phyloP scores from a whole-genome alignment of 495 filamentous ascomycete species.

The Lepraria neglecta region DNA sequence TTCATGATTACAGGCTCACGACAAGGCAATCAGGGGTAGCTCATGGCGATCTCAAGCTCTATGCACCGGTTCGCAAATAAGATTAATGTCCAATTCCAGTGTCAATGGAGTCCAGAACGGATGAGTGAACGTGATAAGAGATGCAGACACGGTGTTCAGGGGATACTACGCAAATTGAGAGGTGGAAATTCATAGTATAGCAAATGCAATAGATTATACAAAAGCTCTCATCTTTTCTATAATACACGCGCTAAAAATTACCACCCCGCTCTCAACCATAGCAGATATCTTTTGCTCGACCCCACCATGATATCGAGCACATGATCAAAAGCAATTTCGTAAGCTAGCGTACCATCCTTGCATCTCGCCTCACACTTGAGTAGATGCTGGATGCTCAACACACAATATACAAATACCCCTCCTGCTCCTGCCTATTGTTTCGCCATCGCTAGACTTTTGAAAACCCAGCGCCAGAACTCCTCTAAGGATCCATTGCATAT shows the following conservation, averaged over 20 bases:
- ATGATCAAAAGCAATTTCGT: slow-evolving; percentile 9
- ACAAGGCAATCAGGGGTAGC: too few species aligned
- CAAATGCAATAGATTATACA: slow-evolving; percentile 9
- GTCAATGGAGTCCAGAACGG: too few species aligned
- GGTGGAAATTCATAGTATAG: too few species aligned
- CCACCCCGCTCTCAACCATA: not conserved
- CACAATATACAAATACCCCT: slow-evolving; percentile 9
- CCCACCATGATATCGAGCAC: not conserved
- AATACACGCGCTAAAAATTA: slow-evolving; percentile 2
- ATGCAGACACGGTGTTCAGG: not conserved
- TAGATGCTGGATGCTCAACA: slow-evolving; percentile 3
- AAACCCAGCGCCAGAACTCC: slow-evolving; percentile 8
- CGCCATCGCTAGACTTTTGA: slow-evolving; percentile 17
- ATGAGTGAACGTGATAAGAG: not conserved
- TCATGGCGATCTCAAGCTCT: too few species aligned
- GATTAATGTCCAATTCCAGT: too few species aligned
- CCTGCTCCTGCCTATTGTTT: not conserved
- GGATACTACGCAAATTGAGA: not conserved
- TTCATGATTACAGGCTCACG: too few species aligned
- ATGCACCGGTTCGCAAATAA: too few species aligned
- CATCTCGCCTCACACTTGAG: slow-evolving; percentile 5
- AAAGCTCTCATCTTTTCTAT: slow-evolving; percentile 11
- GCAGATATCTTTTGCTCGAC: not conserved
- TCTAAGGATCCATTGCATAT: slow-evolving; percentile 2
- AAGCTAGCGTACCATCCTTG: slow-evolving; percentile 13